phyloP scores from a whole-genome alignment of 139 green algal genomes.

The Gonium pectorale region DNA sequence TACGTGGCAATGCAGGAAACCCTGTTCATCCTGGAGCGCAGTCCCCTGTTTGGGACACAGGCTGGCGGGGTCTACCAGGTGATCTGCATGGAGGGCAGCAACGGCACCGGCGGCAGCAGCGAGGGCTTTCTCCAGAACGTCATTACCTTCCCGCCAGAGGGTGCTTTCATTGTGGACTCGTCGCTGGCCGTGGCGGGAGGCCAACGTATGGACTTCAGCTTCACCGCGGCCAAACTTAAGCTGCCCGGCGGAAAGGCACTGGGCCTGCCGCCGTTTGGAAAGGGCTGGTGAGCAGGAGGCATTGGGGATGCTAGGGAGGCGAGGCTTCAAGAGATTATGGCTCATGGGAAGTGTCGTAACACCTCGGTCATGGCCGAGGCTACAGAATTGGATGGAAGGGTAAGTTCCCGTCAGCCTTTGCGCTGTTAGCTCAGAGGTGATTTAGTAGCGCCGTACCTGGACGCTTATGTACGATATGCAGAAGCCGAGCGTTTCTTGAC shows the following conservation, averaged over 20 bases:
- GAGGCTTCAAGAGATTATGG: background rate
- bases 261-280: conserved; percentile 81
- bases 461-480: background rate
- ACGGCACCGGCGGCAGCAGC: background rate
- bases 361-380: background rate
- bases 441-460: background rate
- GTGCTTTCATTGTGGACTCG: conserved; percentile 84
- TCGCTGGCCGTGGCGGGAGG: conserved; percentile 33
- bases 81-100: background rate
- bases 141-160: conserved; percentile 89
- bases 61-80: conserved; percentile 88
- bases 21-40: conserved; percentile 90
- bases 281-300: conserved; percentile 73
- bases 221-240: conserved; percentile 73
- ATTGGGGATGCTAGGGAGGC: background rate
- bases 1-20: conserved; percentile 70
- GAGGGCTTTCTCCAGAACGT: conserved; percentile 82
- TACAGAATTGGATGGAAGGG: background rate
- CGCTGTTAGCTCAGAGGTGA: background rate
- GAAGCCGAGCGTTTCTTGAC: background rate
- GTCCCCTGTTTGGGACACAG: conserved; percentile 78
- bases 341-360: background rate
- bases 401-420: background rate
- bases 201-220: conserved; percentile 79
- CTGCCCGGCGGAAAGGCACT: conserved; percentile 56